phyloP scores from a whole-genome alignment of 2,329 filamentous ascomycete species.

The Diaporthe sp. region DNA sequence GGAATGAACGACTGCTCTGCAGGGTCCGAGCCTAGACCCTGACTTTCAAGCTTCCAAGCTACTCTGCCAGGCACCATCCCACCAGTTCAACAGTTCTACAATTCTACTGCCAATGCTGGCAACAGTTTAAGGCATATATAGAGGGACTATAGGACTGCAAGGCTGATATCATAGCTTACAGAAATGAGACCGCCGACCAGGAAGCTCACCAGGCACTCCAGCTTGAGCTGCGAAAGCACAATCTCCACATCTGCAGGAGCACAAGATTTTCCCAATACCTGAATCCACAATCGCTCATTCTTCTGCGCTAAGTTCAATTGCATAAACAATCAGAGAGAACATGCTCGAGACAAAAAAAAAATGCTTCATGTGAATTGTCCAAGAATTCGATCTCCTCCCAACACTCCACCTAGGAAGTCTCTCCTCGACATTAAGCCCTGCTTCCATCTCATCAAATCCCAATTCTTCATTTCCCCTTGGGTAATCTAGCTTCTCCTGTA shows the following conservation, averaged over 20 bases:
- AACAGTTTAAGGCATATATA: not conserved
- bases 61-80: not conserved
- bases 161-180: too few relatives aligned
- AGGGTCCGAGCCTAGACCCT: constrained; percentile 6
- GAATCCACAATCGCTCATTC: too few relatives aligned
- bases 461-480: not conserved
- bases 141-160: too few relatives aligned
- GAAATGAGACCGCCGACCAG: too few relatives aligned
- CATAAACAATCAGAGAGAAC: not conserved
- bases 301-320: not conserved
- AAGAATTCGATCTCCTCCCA: not conserved
- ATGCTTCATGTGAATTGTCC: too few relatives aligned
- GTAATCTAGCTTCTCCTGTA: not conserved
- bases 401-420: not conserved
- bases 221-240: too few relatives aligned
- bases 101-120: not conserved
- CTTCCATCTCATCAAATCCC: not conserved
- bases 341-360: not conserved
- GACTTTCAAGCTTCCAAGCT: not conserved
- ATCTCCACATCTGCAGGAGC: too few relatives aligned
- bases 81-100: not conserved
- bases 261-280: too few relatives aligned
- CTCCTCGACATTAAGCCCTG: too few relatives aligned
- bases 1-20: not conserved
- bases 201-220: too few relatives aligned